Evolutionary conservation across 2,329 filamentous ascomycete species (phyloP).

Genomic region (Plectosphaerella sp.): DNA sequence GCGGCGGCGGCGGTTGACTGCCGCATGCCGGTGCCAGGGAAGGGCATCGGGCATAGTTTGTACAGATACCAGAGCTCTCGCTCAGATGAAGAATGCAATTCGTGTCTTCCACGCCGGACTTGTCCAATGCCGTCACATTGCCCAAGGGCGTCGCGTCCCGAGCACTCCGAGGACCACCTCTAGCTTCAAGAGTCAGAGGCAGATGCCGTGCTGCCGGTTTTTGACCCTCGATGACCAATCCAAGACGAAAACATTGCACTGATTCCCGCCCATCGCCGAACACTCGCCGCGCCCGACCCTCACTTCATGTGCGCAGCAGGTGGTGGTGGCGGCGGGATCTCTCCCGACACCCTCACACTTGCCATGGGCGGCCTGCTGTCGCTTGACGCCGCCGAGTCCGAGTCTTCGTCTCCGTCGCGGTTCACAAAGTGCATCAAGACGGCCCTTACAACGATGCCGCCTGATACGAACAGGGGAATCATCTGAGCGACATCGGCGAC

Average conservation of each 20-base stretch:
- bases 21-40: no score
- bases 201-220: no score
- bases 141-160: neutral
- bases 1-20: no score
- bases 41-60: neutral
- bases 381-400: conserved; percentile 8
- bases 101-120: neutral
- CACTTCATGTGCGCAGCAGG: neutral
- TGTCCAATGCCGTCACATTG: neutral
- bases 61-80: conserved; percentile 1
- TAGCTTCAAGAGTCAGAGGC: no score
- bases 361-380: neutral
- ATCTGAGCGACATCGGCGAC: conserved; percentile 23
- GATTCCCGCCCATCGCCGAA: neutral
- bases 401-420: neutral
- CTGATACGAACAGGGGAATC: conserved; percentile 24
- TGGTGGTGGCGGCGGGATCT: conserved; percentile 4
- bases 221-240: no score
- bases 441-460: conserved; percentile 20
- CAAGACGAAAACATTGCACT: no score
- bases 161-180: no score
- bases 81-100: neutral
- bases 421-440: conserved; percentile 16
- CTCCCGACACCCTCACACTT: conserved; percentile 6
- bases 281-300: neutral